These are phyloP conservation scores for Globisporangium splendens DNA, from an alignment of 352 stramenopile genomes.

Conservation along the genomic window DNA sequence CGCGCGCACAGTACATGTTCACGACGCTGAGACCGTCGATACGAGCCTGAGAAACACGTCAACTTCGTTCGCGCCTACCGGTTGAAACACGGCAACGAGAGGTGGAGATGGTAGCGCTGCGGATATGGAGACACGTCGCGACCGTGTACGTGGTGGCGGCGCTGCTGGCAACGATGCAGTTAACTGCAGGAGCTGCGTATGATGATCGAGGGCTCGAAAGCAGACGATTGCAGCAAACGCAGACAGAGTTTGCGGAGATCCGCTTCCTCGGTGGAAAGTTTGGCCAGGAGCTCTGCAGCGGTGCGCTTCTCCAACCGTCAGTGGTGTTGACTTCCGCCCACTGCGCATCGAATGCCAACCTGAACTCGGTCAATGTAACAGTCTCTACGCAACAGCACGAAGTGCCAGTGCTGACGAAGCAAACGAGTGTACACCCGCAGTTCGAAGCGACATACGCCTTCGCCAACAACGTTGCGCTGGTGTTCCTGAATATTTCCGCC, in stretches of 20 bases:
- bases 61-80: neutral
- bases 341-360: constrained; percentile 2
- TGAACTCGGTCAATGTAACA: neutral
- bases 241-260: neutral
- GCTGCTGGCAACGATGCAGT: neutral
- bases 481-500: constrained; percentile 3
- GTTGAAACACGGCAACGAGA: neutral
- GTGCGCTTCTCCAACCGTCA: constrained; percentile 1
- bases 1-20: no score
- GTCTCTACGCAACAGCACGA: neutral
- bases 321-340: constrained; percentile 9
- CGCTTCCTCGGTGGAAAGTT: constrained; percentile 6
- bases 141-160: neutral
- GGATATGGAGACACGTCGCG: neutral
- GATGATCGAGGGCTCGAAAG: neutral
- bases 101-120: neutral
- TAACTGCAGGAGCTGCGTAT: neutral
- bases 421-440: constrained; percentile 1
- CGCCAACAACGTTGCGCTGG: constrained; percentile 8
- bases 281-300: constrained; percentile 1
- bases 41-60: no score
- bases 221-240: neutral
- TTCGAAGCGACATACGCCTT: constrained; percentile 1
- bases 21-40: neutral
- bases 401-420: neutral